Base-by-base conservation (phyloP, 2,329 filamentous ascomycete genomes). In the Sclerotinia glacialis region DNA sequence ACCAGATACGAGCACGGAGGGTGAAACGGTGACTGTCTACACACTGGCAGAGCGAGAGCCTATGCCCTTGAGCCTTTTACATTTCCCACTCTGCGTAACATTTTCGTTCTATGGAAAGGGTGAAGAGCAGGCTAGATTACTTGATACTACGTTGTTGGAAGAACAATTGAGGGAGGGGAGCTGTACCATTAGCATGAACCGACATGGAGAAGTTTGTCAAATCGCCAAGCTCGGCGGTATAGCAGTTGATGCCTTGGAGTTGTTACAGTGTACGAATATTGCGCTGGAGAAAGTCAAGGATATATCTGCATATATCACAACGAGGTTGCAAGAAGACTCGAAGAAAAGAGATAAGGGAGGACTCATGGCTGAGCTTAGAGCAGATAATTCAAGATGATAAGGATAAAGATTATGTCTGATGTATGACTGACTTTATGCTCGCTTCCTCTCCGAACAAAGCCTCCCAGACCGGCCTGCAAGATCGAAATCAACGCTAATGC, bases 21-120 rank as follows among this genome's bases (percentile, higher is more conserved):
- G 92, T 67, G 93, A 93, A 73, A 85, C 87, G 40, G 85, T 97
- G 70, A 96, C 90, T 1, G 86, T 98, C 53, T 96, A 94, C 79
- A 91, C 89, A 2, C 79, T 90, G 3, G 87, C 90, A 16, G 94
- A 99, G 80, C 85, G 95, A 70, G 93, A 97, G 70, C 94, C 94
- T 0, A 92, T 97, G 55, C 89, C 92, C 56, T 83, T 99, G 69
- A 93, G 91, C 73, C 92, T 97, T 82, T 85, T 97, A 71, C 95
- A 98, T 79, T 90, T 92, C 72, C 95, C 95, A 1, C 89, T 97
- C 65, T 96, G 93, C 76, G 84, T 97, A 55, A 96, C 93, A 0
- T 96, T 96, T 78, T 91, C 88, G 73, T 94, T 93, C 76, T 97
- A 90, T 42, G 75, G 83, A 16, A 68, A 81, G 16, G 81, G 82